Percentiles rank a stretch among this genome's conserved stretches.
Evolutionary conservation across 257 asterid genomes (phyloP).

Genomic region (Galeopsis tetrahit): DNA sequence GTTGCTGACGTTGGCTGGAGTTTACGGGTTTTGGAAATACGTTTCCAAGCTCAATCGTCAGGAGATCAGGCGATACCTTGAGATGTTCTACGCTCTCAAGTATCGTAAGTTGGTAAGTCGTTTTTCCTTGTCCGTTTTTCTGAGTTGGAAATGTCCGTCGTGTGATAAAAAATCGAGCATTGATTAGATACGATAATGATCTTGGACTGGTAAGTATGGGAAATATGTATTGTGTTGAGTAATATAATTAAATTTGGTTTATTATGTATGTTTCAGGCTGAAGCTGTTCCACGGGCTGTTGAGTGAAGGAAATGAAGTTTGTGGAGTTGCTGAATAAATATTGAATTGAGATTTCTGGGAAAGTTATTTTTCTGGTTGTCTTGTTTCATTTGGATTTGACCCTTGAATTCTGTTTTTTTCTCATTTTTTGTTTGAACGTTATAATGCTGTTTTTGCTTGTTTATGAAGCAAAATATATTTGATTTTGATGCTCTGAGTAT

Average conservation of each 20-base stretch:
- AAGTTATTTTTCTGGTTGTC: not conserved
- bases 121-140: not conserved
- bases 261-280: conserved; percentile 55
- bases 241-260: not conserved
- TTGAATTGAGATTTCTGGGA: conserved; percentile 3
- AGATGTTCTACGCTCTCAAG: conserved; percentile 89
- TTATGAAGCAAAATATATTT: conserved; percentile 22
- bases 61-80: conserved; percentile 86
- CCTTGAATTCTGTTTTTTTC: not conserved
- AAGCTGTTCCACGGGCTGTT: conserved; percentile 76
- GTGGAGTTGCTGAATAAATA: conserved; percentile 24
- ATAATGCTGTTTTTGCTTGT: not conserved
- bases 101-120: conserved; percentile 77
- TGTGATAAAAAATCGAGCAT: not conserved
- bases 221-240: not conserved
- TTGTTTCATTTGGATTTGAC: conserved; percentile 9
- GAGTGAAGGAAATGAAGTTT: conserved; percentile 45
- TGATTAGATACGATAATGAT: not conserved
- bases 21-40: conserved; percentile 91
- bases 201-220: not conserved
- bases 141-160: not conserved
- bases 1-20: conserved; percentile 84
- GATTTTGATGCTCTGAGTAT: conserved; percentile 17
- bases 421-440: not conserved
- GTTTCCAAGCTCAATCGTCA: conserved; percentile 87